These are phyloP conservation scores for Neospora caninum DNA, from an alignment of 169 alveolate genomes.

Conservation along the genomic window DNA sequence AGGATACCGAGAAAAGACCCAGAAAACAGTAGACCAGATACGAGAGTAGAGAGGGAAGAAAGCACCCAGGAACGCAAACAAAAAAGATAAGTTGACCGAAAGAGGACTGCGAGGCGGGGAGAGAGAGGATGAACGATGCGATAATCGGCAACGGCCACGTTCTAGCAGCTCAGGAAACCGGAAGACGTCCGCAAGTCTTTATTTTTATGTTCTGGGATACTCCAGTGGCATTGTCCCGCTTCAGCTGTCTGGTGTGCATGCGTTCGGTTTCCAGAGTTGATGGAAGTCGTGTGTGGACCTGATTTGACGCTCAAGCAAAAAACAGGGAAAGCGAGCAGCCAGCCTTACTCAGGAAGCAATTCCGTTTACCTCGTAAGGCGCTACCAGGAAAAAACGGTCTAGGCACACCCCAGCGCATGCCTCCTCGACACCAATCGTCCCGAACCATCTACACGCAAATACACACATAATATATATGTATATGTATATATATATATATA, in stretches of 20 bases:
- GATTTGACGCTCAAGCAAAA: not conserved
- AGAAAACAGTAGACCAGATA: not conserved
- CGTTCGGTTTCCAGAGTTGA: constrained; percentile 29
- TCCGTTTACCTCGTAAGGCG: constrained; percentile 25
- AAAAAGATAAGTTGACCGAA: too few species aligned
- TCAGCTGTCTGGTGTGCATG: not conserved
- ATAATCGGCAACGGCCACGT: not conserved
- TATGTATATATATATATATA: too few species aligned
- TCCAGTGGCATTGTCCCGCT: not conserved
- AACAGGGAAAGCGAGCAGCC: not conserved
- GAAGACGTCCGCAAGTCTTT: too few species aligned
- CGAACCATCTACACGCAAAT: not conserved
- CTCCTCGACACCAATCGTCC: too few species aligned
- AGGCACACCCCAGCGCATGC: too few species aligned
- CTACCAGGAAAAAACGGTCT: too few species aligned
- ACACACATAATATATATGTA: not conserved
- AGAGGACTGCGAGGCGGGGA: not conserved
- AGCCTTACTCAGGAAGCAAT: constrained; percentile 16
- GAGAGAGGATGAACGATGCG: not conserved
- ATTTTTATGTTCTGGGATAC: too few species aligned
- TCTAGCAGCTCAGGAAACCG: too few species aligned
- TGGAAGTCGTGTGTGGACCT: constrained; percentile 40
- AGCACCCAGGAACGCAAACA: too few species aligned
- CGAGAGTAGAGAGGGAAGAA: not conserved
- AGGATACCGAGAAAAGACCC: not conserved